A percentile compares a stretch with the other conserved stretches of the same genome.
Conservation (phyloP, 2,329 filamentous ascomycete genomes). For the Trichoderma koningii region DNA sequence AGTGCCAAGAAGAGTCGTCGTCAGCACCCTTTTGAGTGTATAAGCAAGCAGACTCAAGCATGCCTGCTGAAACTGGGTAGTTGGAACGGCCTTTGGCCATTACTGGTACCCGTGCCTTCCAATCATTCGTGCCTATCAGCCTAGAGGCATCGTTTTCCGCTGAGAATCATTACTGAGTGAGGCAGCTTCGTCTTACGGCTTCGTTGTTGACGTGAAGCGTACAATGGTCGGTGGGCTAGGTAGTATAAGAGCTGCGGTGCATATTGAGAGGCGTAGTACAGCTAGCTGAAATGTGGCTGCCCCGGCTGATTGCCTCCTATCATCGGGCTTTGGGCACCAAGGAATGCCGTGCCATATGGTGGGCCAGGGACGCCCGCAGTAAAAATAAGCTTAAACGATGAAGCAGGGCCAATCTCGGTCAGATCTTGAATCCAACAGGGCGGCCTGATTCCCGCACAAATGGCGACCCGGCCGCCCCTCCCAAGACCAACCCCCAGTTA, state of each 20-base stretch:
- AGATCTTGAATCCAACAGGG: conserved; percentile 10
- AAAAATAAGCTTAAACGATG: conserved; percentile 18
- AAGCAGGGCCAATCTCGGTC: background rate
- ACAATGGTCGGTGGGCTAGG: no score
- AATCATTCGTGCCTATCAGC: background rate
- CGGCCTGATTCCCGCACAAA: conserved; percentile 8
- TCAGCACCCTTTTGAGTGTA: background rate
- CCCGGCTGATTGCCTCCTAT: background rate
- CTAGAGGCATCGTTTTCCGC: no score
- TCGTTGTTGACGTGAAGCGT: no score
- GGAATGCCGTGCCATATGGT: background rate
- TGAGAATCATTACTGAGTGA: no score
- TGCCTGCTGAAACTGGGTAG: no score
- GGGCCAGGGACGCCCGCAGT: background rate
- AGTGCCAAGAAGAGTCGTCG: conserved; percentile 12
- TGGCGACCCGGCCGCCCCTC: background rate
- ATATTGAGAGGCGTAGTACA: background rate
- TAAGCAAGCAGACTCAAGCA: no score
- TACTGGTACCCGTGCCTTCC: no score
- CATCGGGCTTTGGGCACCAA: background rate
- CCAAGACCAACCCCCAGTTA: background rate
- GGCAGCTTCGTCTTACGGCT: no score
- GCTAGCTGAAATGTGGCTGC: no score
- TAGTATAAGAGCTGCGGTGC: background rate
- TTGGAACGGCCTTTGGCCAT: no score